phyloP scores from a whole-genome alignment of 2,329 filamentous ascomycete genomes.

The Aschersonia sp. region DNA sequence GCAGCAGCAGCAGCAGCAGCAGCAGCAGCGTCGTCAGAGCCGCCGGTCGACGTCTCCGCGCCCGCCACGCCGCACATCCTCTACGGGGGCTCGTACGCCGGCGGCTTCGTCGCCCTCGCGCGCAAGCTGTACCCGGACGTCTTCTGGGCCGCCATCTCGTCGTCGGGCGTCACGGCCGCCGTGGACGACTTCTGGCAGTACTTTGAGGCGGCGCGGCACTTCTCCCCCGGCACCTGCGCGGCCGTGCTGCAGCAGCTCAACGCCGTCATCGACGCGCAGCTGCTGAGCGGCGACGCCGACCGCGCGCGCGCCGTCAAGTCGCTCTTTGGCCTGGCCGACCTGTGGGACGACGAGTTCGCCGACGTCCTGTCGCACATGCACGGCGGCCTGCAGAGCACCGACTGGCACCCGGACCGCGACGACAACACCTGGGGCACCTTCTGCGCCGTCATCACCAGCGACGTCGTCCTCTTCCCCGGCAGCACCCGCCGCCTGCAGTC shows the following conservation, averaged over 20 bases:
- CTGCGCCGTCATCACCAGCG: conserved; percentile 30
- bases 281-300: conserved; percentile 18
- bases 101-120: conserved; percentile 63
- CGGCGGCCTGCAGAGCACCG: conserved; percentile 28
- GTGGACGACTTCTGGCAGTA: conserved; percentile 65
- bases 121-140: conserved; percentile 64
- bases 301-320: conserved; percentile 32
- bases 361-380: conserved; percentile 25
- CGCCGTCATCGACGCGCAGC: conserved; percentile 26
- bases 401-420: conserved; percentile 37
- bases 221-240: conserved; percentile 45
- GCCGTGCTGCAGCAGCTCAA: conserved; percentile 43
- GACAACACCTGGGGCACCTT: conserved; percentile 27
- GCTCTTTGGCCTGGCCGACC: conserved; percentile 29
- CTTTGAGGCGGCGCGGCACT: conserved; percentile 34
- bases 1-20: neutral
- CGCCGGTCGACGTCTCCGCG: conserved; percentile 17
- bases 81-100: conserved; percentile 77
- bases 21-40: neutral
- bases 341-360: conserved; percentile 35
- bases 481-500: conserved; percentile 19
- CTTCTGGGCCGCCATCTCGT: conserved; percentile 68
- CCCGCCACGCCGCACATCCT: conserved; percentile 55
- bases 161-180: conserved; percentile 64
- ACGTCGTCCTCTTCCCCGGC: conserved; percentile 22